These are phyloP conservation scores for Agrocybe chaxingu DNA, from an alignment of 768 basidiomycete species.

Conservation along the genomic window DNA sequence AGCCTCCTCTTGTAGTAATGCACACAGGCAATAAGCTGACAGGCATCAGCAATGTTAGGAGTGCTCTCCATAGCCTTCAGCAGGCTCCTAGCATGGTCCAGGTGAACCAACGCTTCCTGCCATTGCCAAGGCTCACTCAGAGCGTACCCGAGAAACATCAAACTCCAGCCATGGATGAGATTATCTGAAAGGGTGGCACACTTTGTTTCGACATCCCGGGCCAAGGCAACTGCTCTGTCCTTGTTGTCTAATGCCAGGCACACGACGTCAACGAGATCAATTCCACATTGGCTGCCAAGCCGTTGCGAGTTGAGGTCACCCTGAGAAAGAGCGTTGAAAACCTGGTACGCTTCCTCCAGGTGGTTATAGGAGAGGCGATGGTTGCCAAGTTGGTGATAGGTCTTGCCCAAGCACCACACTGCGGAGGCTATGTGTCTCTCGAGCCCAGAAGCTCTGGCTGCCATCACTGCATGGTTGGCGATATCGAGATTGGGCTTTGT, in stretches of 20 bases:
- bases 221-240: neutral
- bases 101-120: neutral
- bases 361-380: constrained; percentile 1
- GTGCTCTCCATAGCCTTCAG: neutral
- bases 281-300: constrained; percentile 4
- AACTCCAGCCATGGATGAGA: constrained; percentile 5
- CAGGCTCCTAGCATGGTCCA: constrained; percentile 4
- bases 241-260: constrained; percentile 1
- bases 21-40: neutral
- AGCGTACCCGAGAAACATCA: neutral
- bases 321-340: constrained; percentile 2
- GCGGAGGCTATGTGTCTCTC: constrained; percentile 1
- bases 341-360: constrained; percentile 4
- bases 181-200: constrained; percentile 6
- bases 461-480: neutral
- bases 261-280: constrained; percentile 5
- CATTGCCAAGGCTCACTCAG: neutral
- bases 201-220: constrained; percentile 5
- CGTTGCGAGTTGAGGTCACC: neutral
- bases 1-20: neutral
- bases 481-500: constrained; percentile 2
- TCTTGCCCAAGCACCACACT: constrained; percentile 5
- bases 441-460: neutral
- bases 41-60: constrained; percentile 1
- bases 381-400: constrained; percentile 4